Evolutionary conservation across 177 flowering plant genomes (phyloP).

Genomic region (Vitis hybrid): DNA sequence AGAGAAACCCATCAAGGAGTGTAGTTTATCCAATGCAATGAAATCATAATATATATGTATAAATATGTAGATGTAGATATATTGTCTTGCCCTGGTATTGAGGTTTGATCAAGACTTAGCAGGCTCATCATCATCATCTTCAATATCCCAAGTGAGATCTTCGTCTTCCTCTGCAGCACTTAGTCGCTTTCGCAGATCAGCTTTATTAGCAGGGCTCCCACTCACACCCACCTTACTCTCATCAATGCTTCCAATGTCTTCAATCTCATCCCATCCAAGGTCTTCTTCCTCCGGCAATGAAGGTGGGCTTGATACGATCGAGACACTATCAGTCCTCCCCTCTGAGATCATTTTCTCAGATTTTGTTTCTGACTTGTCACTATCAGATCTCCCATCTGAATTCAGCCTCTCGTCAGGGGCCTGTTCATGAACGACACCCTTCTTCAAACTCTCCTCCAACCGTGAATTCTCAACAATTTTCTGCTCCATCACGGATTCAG

Average conservation of each 20-base stretch:
- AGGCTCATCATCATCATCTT: slow-evolving; percentile 70
- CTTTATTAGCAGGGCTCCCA: slow-evolving; percentile 34
- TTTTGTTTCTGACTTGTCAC: slow-evolving; percentile 20
- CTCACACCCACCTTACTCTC: slow-evolving; percentile 37
- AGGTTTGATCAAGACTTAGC: slow-evolving; percentile 38
- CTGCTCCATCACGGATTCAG: slow-evolving; percentile 5
- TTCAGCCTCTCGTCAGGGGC: slow-evolving; percentile 19
- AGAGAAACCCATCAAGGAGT: too few species aligned
- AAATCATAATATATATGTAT: too few species aligned
- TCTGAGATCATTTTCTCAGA: slow-evolving; percentile 27
- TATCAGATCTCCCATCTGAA: slow-evolving; percentile 18
- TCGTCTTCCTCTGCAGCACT: slow-evolving; percentile 77
- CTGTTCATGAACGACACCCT: slow-evolving; percentile 9
- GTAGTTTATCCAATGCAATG: too few species aligned
- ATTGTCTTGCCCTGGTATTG: neutral
- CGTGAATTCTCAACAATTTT: slow-evolving; percentile 14
- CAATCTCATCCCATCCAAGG: slow-evolving; percentile 91
- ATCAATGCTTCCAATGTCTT: slow-evolving; percentile 63
- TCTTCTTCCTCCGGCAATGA: slow-evolving; percentile 69
- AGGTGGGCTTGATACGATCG: slow-evolving; percentile 61
- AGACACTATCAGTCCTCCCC: slow-evolving; percentile 40
- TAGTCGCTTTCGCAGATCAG: slow-evolving; percentile 55
- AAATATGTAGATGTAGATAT: neutral
- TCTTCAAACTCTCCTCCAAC: slow-evolving; percentile 1
- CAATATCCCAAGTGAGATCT: slow-evolving; percentile 93